Conservation (phyloP, 2,329 filamentous ascomycete species). For the Periconia digitata region DNA sequence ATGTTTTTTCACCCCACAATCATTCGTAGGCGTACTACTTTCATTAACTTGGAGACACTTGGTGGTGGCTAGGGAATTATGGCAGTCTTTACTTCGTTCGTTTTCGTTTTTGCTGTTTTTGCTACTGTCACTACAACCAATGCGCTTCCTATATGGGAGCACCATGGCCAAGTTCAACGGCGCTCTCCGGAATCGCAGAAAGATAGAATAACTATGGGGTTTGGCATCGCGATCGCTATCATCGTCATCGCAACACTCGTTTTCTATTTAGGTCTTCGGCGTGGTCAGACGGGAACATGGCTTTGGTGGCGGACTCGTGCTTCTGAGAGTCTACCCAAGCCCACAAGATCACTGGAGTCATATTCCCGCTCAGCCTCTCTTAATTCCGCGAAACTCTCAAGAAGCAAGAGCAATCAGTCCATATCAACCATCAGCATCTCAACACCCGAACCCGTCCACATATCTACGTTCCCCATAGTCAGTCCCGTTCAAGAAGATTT, state of each 20-base stretch:
- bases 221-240: constrained; percentile 7
- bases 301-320: constrained; percentile 5
- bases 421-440: constrained; percentile 1
- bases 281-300: constrained; percentile 7
- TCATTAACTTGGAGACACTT: neutral
- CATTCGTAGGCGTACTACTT: neutral
- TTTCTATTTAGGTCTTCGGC: constrained; percentile 9
- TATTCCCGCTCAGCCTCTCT: neutral
- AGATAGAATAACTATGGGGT: constrained; percentile 3
- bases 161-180: neutral
- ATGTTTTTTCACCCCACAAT: neutral
- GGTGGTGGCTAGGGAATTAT: neutral
- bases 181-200: constrained; percentile 3
- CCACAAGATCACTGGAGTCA: neutral
- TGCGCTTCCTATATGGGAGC: constrained; percentile 5
- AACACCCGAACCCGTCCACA: neutral
- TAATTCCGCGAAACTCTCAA: neutral
- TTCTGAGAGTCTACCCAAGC: neutral
- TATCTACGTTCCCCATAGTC: neutral
- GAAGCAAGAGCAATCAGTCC: neutral
- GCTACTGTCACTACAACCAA: neutral
- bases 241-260: constrained; percentile 1
- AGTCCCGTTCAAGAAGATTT: neutral
- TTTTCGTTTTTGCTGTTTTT: constrained; percentile 3
- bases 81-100: neutral